Base-by-base conservation (phyloP, 768 basidiomycete species). In the Rhizopogon rudus region DNA sequence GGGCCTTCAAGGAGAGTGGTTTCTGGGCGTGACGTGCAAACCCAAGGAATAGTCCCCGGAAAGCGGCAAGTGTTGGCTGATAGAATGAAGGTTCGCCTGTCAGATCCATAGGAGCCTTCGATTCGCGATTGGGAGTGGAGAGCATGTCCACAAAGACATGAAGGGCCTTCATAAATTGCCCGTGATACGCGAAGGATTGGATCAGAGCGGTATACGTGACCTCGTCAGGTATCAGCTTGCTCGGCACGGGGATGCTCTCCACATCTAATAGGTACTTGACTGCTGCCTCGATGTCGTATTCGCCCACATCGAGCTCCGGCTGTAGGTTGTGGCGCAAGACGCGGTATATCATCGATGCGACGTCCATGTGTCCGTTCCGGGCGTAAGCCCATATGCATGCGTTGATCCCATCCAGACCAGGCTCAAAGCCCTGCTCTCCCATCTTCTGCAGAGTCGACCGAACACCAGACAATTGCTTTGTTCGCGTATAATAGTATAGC, bases 31-130 rank as follows among this genome's bases (percentile, higher is more conserved):
- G 83, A 10, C 79, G 80, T 6, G 76, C 73, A 65, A 91, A 93
- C 1, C 88, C 91, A 16, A 87, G 76, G 63, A 94, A 92, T 40
- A 94, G 66, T 16, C 81, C 81, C 20, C 88, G 82, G 66, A 86
- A 93, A 33, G 82, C 73, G 20, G 78, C 68, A 45, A 81, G 64
- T 1, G 75, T 80, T 3, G 81, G 81, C 25, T 64, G 67, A 53
- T 76, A 79, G 7, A 63, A 63, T 10, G 54, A 56, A 2, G 70
- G 68, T 17, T 62, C 52, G 5, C 68, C 68, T 17, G 65, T 57
- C 3, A 66, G 67, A 3, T 52, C 60, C 29, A 61, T 57, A 5
- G 64, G 66, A 25, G 71, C 67, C 14, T 72, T 68, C 17, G 65
- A 66, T 59, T 77, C 74, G 37, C 67, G 51, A 55, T 78, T 75